Evolutionary conservation across 169 alveolate genomes (phyloP), one percentile per base, ranked within the genome.

Genomic region (Miamiensis avidus): DNA sequence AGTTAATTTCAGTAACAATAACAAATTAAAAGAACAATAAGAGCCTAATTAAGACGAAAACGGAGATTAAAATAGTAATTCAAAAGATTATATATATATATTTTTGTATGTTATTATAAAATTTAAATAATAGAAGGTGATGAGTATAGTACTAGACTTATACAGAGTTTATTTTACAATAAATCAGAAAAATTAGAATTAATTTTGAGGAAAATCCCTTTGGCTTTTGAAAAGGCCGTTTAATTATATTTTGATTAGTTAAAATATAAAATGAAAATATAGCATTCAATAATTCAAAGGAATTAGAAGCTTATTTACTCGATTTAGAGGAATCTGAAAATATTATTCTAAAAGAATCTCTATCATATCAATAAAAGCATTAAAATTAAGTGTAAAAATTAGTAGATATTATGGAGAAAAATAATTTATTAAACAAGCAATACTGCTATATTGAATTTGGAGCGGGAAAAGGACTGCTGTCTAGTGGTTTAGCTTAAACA

Each of bases 381-480:
- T 30, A 49, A 1, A 25, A 64, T 25, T 77, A 87, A 49, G 84
- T 81, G 0, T 75, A 73, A 34, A 64, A 32, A 29, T 34, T 87
- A 34, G 69, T 73, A 27, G 73, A 87, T 31, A 26, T 76, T 0
- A 31, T 87, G 75, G 69, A 76, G 26, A 0, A 82, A 34, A 27
- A 82, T 31, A 34, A 76, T 32, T 30, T 87, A 29, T 49, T 82
- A 20, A 73, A 77, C 30, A 32, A 33, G 0, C 49, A 87, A 26
- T 65, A 64, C 49, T 69, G 76, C 31, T 87, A 87, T 32, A 73
- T 82, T 26, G 91, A 87, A 65, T 87, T 81, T 77, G 91, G 91
- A 1, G 91, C 91, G 11, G 91, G 91, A 29, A 87, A 87, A 77
- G 91, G 91, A 26, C 78, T 82, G 29, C 84, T 87, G 33, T 87